These are phyloP conservation scores for Aureobasidium sp. DNA, from an alignment of 2,329 filamentous ascomycete species.

Conservation along the genomic window DNA sequence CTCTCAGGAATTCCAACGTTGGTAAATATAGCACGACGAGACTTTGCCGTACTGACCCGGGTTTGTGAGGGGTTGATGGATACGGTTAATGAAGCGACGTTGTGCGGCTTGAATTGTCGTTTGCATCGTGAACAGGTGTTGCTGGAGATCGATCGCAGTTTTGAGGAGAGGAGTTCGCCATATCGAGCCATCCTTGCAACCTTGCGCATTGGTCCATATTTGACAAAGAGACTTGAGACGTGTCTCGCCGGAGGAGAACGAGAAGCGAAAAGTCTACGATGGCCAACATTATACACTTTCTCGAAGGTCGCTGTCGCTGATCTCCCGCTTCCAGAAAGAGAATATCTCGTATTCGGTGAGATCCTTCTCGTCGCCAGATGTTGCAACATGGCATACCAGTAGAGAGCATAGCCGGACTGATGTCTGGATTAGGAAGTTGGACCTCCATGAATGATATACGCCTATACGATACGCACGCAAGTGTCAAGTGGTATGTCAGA, in stretches of 20 bases:
- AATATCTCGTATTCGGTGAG: neutral
- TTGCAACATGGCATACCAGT: neutral
- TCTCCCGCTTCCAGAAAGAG: slow-evolving; percentile 10
- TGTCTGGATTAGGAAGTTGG: neutral
- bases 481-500: neutral
- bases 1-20: neutral
- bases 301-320: neutral
- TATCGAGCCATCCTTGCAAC: neutral
- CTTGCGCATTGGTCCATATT: neutral
- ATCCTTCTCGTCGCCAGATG: neutral
- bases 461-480: neutral
- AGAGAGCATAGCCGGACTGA: neutral
- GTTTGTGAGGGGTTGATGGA: neutral
- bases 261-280: neutral
- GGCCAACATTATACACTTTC: neutral
- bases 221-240: neutral
- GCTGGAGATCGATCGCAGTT: neutral
- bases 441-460: neutral
- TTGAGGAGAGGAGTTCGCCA: neutral
- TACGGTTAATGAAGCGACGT: neutral
- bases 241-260: neutral
- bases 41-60: neutral
- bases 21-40: neutral
- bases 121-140: neutral
- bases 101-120: neutral